Base-by-base conservation (phyloP, 1,284 basidiomycete genomes). In the Prillingera fragicola region DNA sequence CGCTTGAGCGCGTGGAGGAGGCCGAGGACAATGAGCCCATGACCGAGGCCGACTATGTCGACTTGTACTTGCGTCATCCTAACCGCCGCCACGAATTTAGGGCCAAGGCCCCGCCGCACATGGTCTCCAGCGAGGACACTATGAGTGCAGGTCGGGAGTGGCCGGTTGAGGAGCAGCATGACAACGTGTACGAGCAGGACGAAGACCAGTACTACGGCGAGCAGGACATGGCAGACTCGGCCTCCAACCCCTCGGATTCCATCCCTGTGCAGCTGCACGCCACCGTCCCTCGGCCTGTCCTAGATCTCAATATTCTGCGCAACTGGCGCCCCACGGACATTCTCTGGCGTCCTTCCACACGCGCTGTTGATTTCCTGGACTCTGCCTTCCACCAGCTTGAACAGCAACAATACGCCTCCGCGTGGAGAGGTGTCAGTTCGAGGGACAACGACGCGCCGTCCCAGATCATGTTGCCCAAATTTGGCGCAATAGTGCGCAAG, bases 261-360 rank as follows among this genome's bases (percentile, higher is more conserved):
- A 39, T 48, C 18, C 43, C 7, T 12, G 15, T 14, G 13, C 24
- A 14, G 12, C 18, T 37, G 18, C 21, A 18, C 13, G 25, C 38
- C 14, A 39, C 14, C n/a, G n/a, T n/a, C 23, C 13, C 15, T 45
- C 26, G 41, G 45, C 21, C 35, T 33, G 32, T 8, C 14, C 9
- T 33, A n/a, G 32, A 46, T 36, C 9, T 59, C 15, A 36, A 51
- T 12, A 22, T 67, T 4, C 47, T 68, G 15, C 36, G 47, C 8
- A 39, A 47, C 5, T 70, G 65, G 65, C 49, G 69, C 25, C 65
- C 67, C 3, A 54, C 49, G 22, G 69, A 71, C 38, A 37, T 56
- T 8, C 45, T 60, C 13, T 71, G 69, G 69, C 55, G 56, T 19
- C 65, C 69, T 2, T 45, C 56, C 2, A 42, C 52, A 8, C 27